Evolutionary conservation across 2,329 filamentous ascomycete species (phyloP).

Genomic region (Penicillium digitatum): DNA sequence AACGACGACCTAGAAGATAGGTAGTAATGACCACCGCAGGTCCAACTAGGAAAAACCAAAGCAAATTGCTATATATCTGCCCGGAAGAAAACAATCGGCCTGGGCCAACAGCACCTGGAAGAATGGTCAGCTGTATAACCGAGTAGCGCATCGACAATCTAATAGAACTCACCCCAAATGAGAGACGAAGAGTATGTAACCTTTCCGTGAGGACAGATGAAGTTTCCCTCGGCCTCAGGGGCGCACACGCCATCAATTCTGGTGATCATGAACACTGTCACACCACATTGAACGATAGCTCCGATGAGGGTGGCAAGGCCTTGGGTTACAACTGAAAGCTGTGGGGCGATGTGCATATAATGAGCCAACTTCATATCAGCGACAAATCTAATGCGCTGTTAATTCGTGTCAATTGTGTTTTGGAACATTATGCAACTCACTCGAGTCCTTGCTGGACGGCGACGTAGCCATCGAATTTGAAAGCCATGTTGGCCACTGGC

Average conservation of each 20-base stretch:
- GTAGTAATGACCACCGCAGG: constrained; percentile 59
- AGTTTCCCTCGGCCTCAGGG: constrained; percentile 56
- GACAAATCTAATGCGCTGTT: constrained; percentile 49
- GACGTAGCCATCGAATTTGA: constrained; percentile 69
- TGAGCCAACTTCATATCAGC: constrained; percentile 64
- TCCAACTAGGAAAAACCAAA: constrained; percentile 69
- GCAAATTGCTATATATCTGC: constrained; percentile 60
- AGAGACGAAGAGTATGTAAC: constrained; percentile 66
- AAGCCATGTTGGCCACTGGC: constrained; percentile 55
- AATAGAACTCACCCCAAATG: constrained; percentile 56
- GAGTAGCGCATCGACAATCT: neutral
- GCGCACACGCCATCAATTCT: constrained; percentile 49
- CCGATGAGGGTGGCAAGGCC: constrained; percentile 50
- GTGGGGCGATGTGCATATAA: constrained; percentile 45
- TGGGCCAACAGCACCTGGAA: constrained; percentile 59
- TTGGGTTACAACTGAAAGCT: constrained; percentile 51
- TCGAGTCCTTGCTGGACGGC: constrained; percentile 60
- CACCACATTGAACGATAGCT: constrained; percentile 48
- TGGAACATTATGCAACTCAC: constrained; percentile 17
- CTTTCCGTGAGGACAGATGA: constrained; percentile 55
- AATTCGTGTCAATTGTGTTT: neutral
- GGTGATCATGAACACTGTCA: constrained; percentile 49
- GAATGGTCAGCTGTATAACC: neutral
- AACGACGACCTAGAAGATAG: constrained; percentile 55
- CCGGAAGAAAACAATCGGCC: constrained; percentile 61